Percentiles rank a stretch among this genome's conserved stretches.
phyloP scores from a whole-genome alignment of 2,329 filamentous ascomycete species.

The Zasmidium citrigriseum region DNA sequence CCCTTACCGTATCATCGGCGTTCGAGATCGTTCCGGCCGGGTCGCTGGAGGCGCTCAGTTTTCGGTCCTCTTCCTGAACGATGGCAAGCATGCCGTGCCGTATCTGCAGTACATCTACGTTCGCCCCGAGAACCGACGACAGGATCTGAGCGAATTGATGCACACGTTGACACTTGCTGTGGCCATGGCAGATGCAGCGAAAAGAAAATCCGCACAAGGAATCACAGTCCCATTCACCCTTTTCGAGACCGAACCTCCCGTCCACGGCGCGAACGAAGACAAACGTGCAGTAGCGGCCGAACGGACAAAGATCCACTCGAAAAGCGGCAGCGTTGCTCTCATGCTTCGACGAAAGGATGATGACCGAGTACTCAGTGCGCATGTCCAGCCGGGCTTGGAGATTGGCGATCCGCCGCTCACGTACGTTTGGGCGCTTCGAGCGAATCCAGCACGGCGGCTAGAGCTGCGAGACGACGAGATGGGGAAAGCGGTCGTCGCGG shows the following conservation, averaged over 20 bases:
- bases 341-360: slow-evolving; percentile 17
- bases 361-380: slow-evolving; percentile 16
- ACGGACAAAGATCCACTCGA: slow-evolving; percentile 19
- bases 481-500: slow-evolving; percentile 15
- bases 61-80: slow-evolving; percentile 18
- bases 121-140: slow-evolving; percentile 18
- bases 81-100: slow-evolving; percentile 16
- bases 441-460: slow-evolving; percentile 14
- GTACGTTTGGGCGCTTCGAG: slow-evolving; percentile 26
- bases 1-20: slow-evolving; percentile 23
- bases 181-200: slow-evolving; percentile 18
- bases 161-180: slow-evolving; percentile 26
- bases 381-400: slow-evolving; percentile 27
- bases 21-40: slow-evolving; percentile 17
- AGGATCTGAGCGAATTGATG: slow-evolving; percentile 25
- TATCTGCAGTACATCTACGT: slow-evolving; percentile 30
- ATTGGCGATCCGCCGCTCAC: slow-evolving; percentile 22
- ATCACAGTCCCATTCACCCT: slow-evolving; percentile 23
- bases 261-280: slow-evolving; percentile 5
- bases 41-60: slow-evolving; percentile 28
- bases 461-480: slow-evolving; percentile 6
- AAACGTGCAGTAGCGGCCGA: slow-evolving; percentile 9
- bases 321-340: slow-evolving; percentile 23
- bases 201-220: background rate
- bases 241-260: slow-evolving; percentile 24